These are phyloP conservation scores for Herpetomonas tarakana DNA, from an alignment of 208 protist species.

Conservation along the genomic window DNA sequence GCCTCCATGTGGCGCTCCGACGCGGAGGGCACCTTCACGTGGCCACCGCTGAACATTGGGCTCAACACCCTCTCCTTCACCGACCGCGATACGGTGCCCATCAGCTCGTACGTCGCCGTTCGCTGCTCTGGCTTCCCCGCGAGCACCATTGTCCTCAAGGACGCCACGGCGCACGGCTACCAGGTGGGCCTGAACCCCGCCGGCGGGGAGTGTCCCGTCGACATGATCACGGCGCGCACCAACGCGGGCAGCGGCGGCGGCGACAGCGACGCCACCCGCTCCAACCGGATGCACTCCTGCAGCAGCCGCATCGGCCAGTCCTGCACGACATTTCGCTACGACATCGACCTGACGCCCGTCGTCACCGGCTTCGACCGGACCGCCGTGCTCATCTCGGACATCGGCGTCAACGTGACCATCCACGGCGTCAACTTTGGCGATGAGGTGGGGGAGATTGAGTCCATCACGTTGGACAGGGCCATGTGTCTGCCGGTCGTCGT, in stretches of 20 bases:
- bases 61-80: conserved; percentile 33
- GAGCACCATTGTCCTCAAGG: conserved; percentile 8
- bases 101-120: conserved; percentile 24
- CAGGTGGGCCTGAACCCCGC: conserved; percentile 33
- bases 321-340: conserved; percentile 31
- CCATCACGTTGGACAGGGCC: conserved; percentile 26
- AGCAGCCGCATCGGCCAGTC: conserved; percentile 19
- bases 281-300: conserved; percentile 29
- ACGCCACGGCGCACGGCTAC: conserved; percentile 23
- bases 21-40: conserved; percentile 8
- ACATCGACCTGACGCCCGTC: conserved; percentile 22
- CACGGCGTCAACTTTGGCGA: conserved; percentile 26
- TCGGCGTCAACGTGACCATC: conserved; percentile 17
- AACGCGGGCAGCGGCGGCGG: background rate
- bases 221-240: conserved; percentile 15
- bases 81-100: conserved; percentile 13
- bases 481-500: conserved; percentile 20
- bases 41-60: conserved; percentile 27
- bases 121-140: conserved; percentile 22
- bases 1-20: conserved; percentile 18
- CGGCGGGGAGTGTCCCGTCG: conserved; percentile 35
- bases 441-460: conserved; percentile 14
- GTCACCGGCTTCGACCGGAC: conserved; percentile 25
- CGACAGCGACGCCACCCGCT: conserved; percentile 13
- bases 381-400: conserved; percentile 14